Base-by-base conservation (phyloP, 805 yeast genomes). In the Debaryomyces hansenii region DNA sequence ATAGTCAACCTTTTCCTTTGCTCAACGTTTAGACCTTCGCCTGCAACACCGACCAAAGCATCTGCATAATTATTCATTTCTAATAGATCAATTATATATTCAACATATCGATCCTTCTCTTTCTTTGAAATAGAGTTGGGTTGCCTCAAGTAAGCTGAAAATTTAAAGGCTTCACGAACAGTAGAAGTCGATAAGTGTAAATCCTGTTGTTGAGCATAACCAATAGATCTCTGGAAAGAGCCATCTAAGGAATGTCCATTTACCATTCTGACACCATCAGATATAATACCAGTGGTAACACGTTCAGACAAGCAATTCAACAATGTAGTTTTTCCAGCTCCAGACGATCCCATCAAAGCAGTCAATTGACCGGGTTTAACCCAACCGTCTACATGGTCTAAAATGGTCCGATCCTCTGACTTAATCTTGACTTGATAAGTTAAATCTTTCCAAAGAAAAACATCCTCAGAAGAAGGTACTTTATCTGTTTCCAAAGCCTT, bases 281-380 rank as follows among this genome's bases (percentile, higher is more conserved):
- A 8, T 62, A 56, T 60, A 33, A 37, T 55, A 56, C 59, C 67
- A 42, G 50, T 40, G 9, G 56, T 54, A 16, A 52, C 59, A 47
- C 57, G 55, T 37, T 52, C 57, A 6, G 61, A 62, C 47, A 74
- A 71, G 49, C 74, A 56, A 46, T 74, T 75, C 46, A 74, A 56
- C 33, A 74, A 57, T 35, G 78, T 73, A 12, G 78, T 73, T 54
- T 74, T 74, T 45, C 79, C 79, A 40, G 72, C 66, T 37, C 79
- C 78, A 8, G 75, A 69, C 14, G 78, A 72, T 10, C 79, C 79
- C 86, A 82, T 82, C 41, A 83, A 65, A 4, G 92, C 94, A 41
- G 92, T 87, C 59, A 86, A 69, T 40, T 90, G 85, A 53, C 91
- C 91, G 6, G 92, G 91, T 59, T 84, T 84, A 37, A 86, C 91